A percentile compares a stretch with the other conserved stretches of the same genome.
Conservation (phyloP, 164 flowering plant genomes). For the Umbilicus rupestris region DNA sequence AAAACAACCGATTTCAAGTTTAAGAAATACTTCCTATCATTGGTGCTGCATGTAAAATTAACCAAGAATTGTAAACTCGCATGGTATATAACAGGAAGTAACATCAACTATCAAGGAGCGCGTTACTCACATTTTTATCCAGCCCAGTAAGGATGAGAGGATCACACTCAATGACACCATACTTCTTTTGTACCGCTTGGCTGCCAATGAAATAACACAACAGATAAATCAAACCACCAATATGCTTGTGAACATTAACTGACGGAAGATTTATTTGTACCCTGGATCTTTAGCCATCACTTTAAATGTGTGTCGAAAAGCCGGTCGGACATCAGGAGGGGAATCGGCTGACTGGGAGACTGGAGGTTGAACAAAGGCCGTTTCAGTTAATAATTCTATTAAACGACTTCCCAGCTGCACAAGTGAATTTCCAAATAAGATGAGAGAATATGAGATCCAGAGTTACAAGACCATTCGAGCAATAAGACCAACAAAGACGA, state of each 20-base stretch:
- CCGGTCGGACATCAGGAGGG: slow-evolving; percentile 88
- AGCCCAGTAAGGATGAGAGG: slow-evolving; percentile 57
- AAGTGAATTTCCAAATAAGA: slow-evolving; percentile 3
- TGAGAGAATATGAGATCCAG: slow-evolving; percentile 7
- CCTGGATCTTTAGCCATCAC: slow-evolving; percentile 7
- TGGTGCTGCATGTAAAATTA: not conserved
- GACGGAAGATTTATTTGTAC: not conserved
- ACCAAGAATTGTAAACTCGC: not conserved
- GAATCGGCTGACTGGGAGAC: slow-evolving; percentile 43
- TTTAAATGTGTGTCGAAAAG: slow-evolving; percentile 60
- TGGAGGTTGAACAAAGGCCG: slow-evolving; percentile 81
- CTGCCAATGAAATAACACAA: slow-evolving; percentile 21
- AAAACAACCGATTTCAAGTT: not conserved
- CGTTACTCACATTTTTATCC: slow-evolving; percentile 58
- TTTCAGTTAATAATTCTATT: slow-evolving; percentile 59
- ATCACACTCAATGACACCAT: slow-evolving; percentile 87
- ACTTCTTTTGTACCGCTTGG: slow-evolving; percentile 33
- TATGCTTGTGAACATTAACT: not conserved
- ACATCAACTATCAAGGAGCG: not conserved
- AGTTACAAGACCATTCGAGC: not conserved
- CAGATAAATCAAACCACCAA: not conserved
- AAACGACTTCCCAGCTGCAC: slow-evolving; percentile 87
- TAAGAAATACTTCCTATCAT: not conserved
- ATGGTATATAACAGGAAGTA: not conserved
- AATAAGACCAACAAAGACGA: not conserved